A percentile compares a stretch with the other conserved stretches of the same genome.
phyloP scores from a whole-genome alignment of 768 basidiomycete species.

The Serpula lacrymans region DNA sequence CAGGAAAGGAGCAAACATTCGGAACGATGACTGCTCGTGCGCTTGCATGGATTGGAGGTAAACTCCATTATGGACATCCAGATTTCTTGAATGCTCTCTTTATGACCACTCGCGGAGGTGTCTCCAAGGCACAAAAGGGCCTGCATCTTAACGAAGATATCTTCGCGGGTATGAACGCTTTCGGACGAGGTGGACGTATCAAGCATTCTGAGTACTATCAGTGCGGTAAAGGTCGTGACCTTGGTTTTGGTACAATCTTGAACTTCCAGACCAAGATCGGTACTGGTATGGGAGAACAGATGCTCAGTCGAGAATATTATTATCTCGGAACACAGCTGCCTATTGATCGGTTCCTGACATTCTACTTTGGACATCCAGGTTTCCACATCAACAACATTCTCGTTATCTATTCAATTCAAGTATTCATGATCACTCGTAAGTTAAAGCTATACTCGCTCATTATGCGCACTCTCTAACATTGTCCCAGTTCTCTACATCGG shows the following conservation, averaged over 20 bases:
- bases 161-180: slow-evolving; percentile 98
- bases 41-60: slow-evolving; percentile 96
- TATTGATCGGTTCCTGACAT: slow-evolving; percentile 97
- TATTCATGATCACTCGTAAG: slow-evolving; percentile 94
- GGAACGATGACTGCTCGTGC: slow-evolving; percentile 97
- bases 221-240: slow-evolving; percentile 98
- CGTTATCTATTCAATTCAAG: slow-evolving; percentile 96
- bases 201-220: slow-evolving; percentile 99
- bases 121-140: slow-evolving; percentile 99
- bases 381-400: slow-evolving; percentile 99
- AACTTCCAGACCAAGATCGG: slow-evolving; percentile 99
- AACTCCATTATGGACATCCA: slow-evolving; percentile 97
- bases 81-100: slow-evolving; percentile 98
- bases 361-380: slow-evolving; percentile 99
- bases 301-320: slow-evolving; percentile 99
- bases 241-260: slow-evolving; percentile 97
- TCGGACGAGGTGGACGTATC: slow-evolving; percentile 96
- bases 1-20: slow-evolving; percentile 99
- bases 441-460: slow-evolving; percentile 23
- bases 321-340: slow-evolving; percentile 98
- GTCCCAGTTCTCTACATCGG: slow-evolving; percentile 87
- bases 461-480: slow-evolving; percentile 1
- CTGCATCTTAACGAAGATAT: slow-evolving; percentile 99
- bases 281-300: slow-evolving; percentile 99
- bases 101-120: slow-evolving; percentile 98